Evolutionary conservation across 257 asterid genomes (phyloP), one percentile per base, ranked within the genome.

Genomic region (Fraxinus cuspidata): DNA sequence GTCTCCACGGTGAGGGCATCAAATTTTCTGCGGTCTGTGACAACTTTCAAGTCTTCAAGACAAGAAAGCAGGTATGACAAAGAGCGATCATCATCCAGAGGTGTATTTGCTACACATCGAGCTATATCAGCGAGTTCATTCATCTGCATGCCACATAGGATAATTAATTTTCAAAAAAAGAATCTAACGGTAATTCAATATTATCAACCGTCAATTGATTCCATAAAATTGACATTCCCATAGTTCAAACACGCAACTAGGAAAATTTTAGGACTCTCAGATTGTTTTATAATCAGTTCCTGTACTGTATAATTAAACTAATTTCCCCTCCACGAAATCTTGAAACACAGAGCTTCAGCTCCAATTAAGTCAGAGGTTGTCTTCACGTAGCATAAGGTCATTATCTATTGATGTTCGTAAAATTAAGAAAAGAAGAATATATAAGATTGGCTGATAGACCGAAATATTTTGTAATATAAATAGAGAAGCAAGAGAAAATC

Each of bases 61-160:
- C 96, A 96, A 76, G 97, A 85, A 77, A 96, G 92, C 82, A 96
- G 86, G 86, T 96, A 93, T 82, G 86, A 87, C 84, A 88, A 78
- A 70, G 97, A 89, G 49, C 89, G 91, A 70, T 96, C 99, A 86
- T 93, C 98, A 77, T 96, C 97, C 81, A 90, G 72, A 69, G 99
- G 99, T 56, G 97, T 85, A 80, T 92, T 90, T 40, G 97, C 97
- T 47, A 89, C 97, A 85, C 99, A 96, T 74, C 97, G 93, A 80
- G 99, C 94, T 75, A 96, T 93, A 84, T 96, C 99, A 81, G 98
- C 97, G 83, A 93, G 97, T 85, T 96, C 99, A 86, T 79, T 92
- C 89, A 96, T 93, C 99, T 96, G 89, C 86, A 85, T 47, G 27
- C 27, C 65, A 56, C 11, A n/a, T n/a, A 56, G 25, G 12, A 56